phyloP scores from a whole-genome alignment of 495 filamentous ascomycete genomes.

The Daldinia decipiens region DNA sequence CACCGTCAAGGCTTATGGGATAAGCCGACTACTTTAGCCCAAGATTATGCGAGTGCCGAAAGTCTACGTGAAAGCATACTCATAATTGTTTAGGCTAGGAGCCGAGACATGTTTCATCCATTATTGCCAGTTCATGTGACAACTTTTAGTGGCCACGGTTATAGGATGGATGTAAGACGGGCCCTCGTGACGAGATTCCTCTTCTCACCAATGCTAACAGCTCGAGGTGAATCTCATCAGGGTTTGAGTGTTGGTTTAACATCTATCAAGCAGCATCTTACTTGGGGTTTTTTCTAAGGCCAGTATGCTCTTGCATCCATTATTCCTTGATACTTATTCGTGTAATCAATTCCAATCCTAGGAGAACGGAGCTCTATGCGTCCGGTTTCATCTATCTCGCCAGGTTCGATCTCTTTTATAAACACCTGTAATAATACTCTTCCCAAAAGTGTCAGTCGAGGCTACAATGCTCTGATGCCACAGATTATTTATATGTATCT shows the following conservation, averaged over 20 bases:
- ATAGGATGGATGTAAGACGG: slow-evolving; percentile 11
- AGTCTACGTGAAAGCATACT: slow-evolving; percentile 10
- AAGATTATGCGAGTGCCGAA: background rate
- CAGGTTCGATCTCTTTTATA: background rate
- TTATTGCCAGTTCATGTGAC: slow-evolving; percentile 19
- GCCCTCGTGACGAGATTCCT: slow-evolving; percentile 16
- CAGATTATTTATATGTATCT: background rate
- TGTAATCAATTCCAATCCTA: slow-evolving; percentile 28
- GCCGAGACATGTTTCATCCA: slow-evolving; percentile 39
- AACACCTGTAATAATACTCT: background rate
- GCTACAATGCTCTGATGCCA: no score
- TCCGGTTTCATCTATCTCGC: slow-evolving; percentile 23
- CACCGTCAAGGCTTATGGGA: background rate
- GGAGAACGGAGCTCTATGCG: slow-evolving; percentile 19
- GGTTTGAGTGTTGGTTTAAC: background rate
- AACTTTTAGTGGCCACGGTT: slow-evolving; percentile 4
- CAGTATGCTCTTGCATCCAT: background rate
- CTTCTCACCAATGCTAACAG: slow-evolving; percentile 9
- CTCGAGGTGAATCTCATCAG: slow-evolving; percentile 1
- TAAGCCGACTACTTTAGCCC: background rate
- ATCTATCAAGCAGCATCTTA: background rate
- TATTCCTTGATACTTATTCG: slow-evolving; percentile 1
- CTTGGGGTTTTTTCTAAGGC: background rate
- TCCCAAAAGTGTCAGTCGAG: no score
- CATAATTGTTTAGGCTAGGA: slow-evolving; percentile 13